Evolutionary conservation across 2,329 filamentous ascomycete species (phyloP).

Genomic region (Fusarium bulbicola): DNA sequence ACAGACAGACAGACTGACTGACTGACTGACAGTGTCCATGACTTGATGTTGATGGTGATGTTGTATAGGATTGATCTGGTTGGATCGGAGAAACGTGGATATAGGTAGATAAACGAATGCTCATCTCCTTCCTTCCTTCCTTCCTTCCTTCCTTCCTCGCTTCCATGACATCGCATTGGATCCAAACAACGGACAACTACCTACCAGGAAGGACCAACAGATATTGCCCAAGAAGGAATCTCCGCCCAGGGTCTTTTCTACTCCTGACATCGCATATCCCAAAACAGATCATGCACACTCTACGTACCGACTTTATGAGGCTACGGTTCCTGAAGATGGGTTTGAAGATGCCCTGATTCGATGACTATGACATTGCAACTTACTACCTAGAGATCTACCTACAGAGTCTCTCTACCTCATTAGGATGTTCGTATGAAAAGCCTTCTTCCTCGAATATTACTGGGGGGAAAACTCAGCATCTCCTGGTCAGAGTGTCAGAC

Average conservation of each 20-base stretch:
- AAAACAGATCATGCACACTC: neutral
- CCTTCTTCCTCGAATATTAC: neutral
- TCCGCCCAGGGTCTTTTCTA: neutral
- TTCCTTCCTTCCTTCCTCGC: neutral
- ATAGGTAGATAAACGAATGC: conserved; percentile 29
- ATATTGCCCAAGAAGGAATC: conserved; percentile 17
- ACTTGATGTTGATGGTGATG: neutral
- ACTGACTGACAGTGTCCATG: neutral
- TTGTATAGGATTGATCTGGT: neutral
- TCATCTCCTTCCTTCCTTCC: conserved; percentile 2
- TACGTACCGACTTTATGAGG: conserved; percentile 14
- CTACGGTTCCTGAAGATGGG: neutral
- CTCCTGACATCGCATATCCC: conserved; percentile 8
- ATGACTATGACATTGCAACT: neutral
- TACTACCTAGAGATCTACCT: neutral
- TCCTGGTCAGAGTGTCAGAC: neutral
- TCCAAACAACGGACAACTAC: neutral
- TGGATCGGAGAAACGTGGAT: conserved; percentile 4
- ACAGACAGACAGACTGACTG: neutral
- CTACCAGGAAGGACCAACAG: neutral
- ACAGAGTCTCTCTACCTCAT: neutral
- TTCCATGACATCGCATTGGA: neutral
- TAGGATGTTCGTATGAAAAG: neutral
- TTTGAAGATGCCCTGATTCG: neutral
- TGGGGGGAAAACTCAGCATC: conserved; percentile 12